A percentile compares a stretch with the other conserved stretches of the same genome.
phyloP scores from a whole-genome alignment of 805 yeast genomes.

The Yamadazyma kitorensis region DNA sequence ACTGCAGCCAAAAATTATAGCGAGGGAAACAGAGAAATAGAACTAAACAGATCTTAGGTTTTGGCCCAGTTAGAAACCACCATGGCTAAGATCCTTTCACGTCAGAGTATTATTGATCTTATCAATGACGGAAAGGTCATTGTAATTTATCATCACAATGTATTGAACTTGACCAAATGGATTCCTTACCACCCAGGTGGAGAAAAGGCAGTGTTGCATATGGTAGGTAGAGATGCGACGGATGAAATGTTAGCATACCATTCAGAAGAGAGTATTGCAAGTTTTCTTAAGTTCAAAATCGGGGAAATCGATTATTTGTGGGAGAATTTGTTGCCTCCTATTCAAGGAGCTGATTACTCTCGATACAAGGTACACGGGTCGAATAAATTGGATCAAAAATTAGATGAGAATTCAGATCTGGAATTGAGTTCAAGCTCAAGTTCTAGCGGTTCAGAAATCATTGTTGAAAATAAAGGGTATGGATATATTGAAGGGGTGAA shows the following conservation, averaged over 20 bases:
- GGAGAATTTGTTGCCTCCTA: conserved; percentile 81
- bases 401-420: conserved; percentile 8
- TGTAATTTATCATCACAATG: conserved; percentile 61
- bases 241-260: conserved; percentile 90
- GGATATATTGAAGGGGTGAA: conserved; percentile 27
- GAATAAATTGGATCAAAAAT: background rate
- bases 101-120: conserved; percentile 7
- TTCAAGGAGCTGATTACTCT: conserved; percentile 65
- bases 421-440: conserved; percentile 7
- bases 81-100: too few relatives aligned
- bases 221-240: conserved; percentile 87
- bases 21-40: too few relatives aligned
- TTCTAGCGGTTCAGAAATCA: background rate
- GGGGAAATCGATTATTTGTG: conserved; percentile 66
- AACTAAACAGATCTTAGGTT: too few relatives aligned
- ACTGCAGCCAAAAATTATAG: too few relatives aligned
- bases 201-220: conserved; percentile 74
- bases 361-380: conserved; percentile 3
- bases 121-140: conserved; percentile 69
- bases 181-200: conserved; percentile 83
- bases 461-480: background rate
- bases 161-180: conserved; percentile 70
- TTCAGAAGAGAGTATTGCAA: conserved; percentile 49
- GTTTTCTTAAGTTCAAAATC: conserved; percentile 57
- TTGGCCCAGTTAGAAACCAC: too few relatives aligned